These are phyloP conservation scores for Nakaseomyces glabratus DNA, from an alignment of 1,139 yeast genomes.

Conservation along the genomic window DNA sequence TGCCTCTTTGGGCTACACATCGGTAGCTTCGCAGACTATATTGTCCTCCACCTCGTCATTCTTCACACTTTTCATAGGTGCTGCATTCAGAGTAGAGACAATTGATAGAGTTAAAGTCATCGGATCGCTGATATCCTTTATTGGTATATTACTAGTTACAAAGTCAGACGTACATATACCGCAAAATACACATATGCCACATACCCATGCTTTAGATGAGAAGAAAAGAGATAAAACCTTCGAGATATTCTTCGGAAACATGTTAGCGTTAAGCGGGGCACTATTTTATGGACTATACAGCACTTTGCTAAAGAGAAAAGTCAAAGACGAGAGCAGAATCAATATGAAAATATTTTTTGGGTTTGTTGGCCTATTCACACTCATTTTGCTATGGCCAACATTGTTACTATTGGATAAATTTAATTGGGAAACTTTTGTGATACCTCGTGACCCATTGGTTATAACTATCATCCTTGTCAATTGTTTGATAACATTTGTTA, in stretches of 20 bases:
- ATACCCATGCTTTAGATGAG: not conserved
- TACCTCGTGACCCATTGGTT: constrained; percentile 51
- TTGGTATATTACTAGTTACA: constrained; percentile 71
- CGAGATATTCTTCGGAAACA: constrained; percentile 62
- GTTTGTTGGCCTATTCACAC: constrained; percentile 80
- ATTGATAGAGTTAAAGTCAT: constrained; percentile 55
- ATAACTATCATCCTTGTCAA: constrained; percentile 51
- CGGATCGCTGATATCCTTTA: constrained; percentile 62
- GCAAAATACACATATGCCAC: constrained; percentile 5
- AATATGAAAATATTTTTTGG: constrained; percentile 88
- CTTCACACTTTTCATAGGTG: constrained; percentile 82
- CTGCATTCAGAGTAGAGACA: constrained; percentile 57
- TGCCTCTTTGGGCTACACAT: constrained; percentile 76
- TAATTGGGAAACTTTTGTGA: constrained; percentile 59
- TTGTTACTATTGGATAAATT: constrained; percentile 52
- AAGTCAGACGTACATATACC: constrained; percentile 37
- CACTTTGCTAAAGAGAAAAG: constrained; percentile 65
- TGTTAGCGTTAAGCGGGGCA: constrained; percentile 76
- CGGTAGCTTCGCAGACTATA: constrained; percentile 90
- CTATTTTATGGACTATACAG: constrained; percentile 86
- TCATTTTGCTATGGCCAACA: constrained; percentile 76
- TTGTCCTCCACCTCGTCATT: constrained; percentile 86
- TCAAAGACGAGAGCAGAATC: constrained; percentile 61
- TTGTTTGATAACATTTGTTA: constrained; percentile 68
- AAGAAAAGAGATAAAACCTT: constrained; percentile 2